These are phyloP conservation scores for Escovopsis weberi DNA, from an alignment of 2,329 filamentous ascomycete species.

Conservation along the genomic window DNA sequence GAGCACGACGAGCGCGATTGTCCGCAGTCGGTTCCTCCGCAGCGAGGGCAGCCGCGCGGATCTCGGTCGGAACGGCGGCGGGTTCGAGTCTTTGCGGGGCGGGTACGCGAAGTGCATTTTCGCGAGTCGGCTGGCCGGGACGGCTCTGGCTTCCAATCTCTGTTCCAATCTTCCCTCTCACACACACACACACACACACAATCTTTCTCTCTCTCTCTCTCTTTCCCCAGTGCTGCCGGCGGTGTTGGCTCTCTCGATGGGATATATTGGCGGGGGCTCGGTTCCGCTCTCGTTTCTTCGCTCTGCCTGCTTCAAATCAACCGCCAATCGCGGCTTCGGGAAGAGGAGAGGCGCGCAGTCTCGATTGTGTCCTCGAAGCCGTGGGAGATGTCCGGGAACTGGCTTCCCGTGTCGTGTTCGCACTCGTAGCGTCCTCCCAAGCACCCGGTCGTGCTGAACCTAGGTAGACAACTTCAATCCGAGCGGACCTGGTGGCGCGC, in stretches of 20 bases:
- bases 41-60: constrained; percentile 37
- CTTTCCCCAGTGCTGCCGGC: not conserved
- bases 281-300: too few species aligned
- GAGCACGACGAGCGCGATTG: constrained; percentile 39
- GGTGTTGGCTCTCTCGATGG: too few species aligned
- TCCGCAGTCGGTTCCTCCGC: constrained; percentile 48
- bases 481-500: not conserved
- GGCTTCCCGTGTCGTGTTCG: not conserved
- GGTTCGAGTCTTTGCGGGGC: constrained; percentile 67
- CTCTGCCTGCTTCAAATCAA: too few species aligned
- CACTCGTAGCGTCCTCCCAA: too few species aligned
- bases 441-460: not conserved
- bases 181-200: too few species aligned
- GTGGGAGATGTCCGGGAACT: too few species aligned
- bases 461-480: not conserved
- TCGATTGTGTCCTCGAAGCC: not conserved
- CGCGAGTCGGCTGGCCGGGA: constrained; percentile 3
- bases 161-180: not conserved
- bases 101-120: constrained; percentile 85
- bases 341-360: not conserved
- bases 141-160: too few species aligned
- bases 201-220: not conserved
- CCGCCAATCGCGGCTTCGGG: too few species aligned
- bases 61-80: constrained; percentile 53
- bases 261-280: too few species aligned